Base-by-base conservation (phyloP, 2,329 filamentous ascomycete species). In the Fusarium cyanostomum region DNA sequence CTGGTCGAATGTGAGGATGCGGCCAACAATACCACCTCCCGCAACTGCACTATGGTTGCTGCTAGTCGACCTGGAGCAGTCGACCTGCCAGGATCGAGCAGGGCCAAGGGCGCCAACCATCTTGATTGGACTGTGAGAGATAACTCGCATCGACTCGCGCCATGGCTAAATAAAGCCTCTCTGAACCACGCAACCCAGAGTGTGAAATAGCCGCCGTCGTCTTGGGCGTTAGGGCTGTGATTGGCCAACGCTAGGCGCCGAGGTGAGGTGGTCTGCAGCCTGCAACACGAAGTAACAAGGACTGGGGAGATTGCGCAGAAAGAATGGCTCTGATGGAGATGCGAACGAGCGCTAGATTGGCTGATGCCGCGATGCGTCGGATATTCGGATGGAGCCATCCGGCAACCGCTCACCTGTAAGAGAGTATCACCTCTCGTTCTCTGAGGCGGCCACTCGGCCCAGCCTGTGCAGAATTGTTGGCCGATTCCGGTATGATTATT, bases 121-220 rank as follows among this genome's bases (percentile, higher is more conserved):
- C 52, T 44, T 71, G 69, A 71, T 71, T 71, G 69, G 69, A 21
- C 52, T 59, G 15, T 10, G 30, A 45, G 16, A 45, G 67, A 56
- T 46, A 63, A 54, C 49, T 52, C 34, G 49, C 49, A 58, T 68
- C 53, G 57, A 56, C 52, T 63, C 26, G 54, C 51, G 46, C 55
- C 51, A 69, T 64, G 67, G 70, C 69, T 70, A 71, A 71, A 71
- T 71, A 70, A 70, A 71, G 67, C 61, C 56, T 56, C 54, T 13
- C 48, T 55, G 49, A 43, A 55, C 62, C 37, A 58, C 56, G 64
- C 64, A 71, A 45, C 58, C 52, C 37, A 48, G 55, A 39, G 75
- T 76, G 59, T 76, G 71, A 70, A 72, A 75, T 77, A 79, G 75
- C 76, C 79, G 79, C 79, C 75, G 34, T 65, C 50, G 11, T 30